Base-by-base conservation (phyloP, 352 stramenopile genomes). In the Globisporangium barbulae region DNA sequence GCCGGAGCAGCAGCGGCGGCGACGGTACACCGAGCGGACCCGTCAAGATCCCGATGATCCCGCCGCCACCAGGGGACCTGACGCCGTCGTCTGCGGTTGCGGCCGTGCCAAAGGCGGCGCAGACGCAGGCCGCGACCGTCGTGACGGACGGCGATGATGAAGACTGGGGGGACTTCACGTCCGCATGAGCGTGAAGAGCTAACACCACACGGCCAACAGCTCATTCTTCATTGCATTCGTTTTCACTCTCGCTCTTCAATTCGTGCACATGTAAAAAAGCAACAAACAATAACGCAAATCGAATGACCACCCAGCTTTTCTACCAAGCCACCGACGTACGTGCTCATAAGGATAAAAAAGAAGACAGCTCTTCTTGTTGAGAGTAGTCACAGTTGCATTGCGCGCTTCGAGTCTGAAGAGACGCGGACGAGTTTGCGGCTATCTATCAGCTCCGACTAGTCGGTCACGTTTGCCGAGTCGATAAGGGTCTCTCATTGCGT, bases 111-210 rank as follows among this genome's bases (percentile, higher is more conserved):
- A 80, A 81, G 65, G 33, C 74, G 2, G 67, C 70, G 42, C 76
- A 76, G 62, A 78, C 74, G 15, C 73, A 69, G 30, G 70, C 61
- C 8, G 61, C 73, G 28, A 75, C 63, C n/a, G 31, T 61, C 17
- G 65, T 67, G 42, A 61, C 57, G 5, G 53, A 63, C 28, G 75
- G 83, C 15, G 82, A 88, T 44, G 86, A 91, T 62, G 62, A 85
- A 7, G 86, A 95, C 54, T 95, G 84, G 84, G 86, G 84, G 0
- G 86, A 93, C 54, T 95, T 95, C 59, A 92, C 83, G 13, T 93
- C 85, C 0, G 82, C 80, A 41, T 91, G 71, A 75, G 45, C 48
- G 45, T 28, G 25, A 28, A 28, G 25, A 28, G 25, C 25, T 28
- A 28, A 2, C 25, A 3, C 25, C 25, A 28, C 12, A 19, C 12